Base-by-base conservation (phyloP, 805 yeast genomes). In the Candida yuanshanica region DNA sequence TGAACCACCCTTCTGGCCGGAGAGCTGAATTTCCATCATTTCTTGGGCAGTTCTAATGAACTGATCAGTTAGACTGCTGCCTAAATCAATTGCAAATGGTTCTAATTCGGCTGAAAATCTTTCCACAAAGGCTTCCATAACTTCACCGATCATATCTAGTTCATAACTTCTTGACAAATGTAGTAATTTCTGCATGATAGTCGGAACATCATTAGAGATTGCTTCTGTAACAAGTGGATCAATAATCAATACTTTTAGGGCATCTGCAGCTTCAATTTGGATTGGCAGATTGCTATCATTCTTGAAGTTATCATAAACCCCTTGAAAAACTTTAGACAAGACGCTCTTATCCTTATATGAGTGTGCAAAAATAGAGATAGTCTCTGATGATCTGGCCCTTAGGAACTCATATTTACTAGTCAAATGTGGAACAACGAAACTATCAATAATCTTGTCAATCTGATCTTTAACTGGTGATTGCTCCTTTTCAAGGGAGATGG, bases 91-190 rank as follows among this genome's bases (percentile, higher is more conserved):
- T 7, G 95, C 91, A 64, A 86, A 91, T 16, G 98, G 97, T 37
- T 89, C 87, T 47, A 93, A 70, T 62, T 91, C 95, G 42, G 77
- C 83, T 2, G 95, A 75, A 62, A 86, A 95, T 45, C 77, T 74
- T 55, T 89, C 96, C 25, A 93, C 96, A 59, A 93, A 87, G 42
- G 88, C 89, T 65, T 93, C 98, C 81, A 93, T 88, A n/a, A 91
- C 95, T 37, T 80, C 83, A 7, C 95, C 77, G 18, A 93, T 70
- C 27, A 87, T 75, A 55, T 95, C 99, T 47, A 83, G 75, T 55
- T 93, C 99, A 51, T 88, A 81, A 41, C 79, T 77, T 57, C 84
- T 81, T 7, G 95, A 82, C 33, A 93, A 63, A 29, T 76, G 78
- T 51, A 93, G 68, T 42, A 93, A 66, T 50, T 77, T 81, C 47